Base-by-base conservation (phyloP, 352 stramenopile species). In the Pythium chondricola region DNA sequence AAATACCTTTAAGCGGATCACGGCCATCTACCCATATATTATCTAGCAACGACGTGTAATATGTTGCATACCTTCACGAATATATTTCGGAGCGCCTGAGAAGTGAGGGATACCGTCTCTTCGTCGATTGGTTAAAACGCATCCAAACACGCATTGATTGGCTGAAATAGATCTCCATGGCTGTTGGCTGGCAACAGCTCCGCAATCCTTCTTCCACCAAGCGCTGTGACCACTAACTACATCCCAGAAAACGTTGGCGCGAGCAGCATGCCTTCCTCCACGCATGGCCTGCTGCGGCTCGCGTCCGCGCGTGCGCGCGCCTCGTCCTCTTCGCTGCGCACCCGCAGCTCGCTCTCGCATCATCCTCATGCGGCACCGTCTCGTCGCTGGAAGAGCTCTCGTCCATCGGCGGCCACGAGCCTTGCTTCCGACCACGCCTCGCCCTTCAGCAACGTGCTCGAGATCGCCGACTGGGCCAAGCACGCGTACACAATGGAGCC, bases 391-490 rank as follows among this genome's bases (percentile, higher is more conserved):
- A 65, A 65, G 52, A 65, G 57, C 51, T 61, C 57, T 38, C 40
- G 43, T 44, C 51, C 56, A 13, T 43, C 43, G 24, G 7, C 26
- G 10, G 14, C 49, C 27, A 27, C 40, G 39, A 39, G 24, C 27
- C 10, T 2, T 6, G 33, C 21, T 56, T 27, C 43, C 32, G 1
- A 56, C 40, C 7, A 56, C 51, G 32, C 52, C 45, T n/a, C n/a
- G n/a, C n/a, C n/a, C 10, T 62, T 58, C 22, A 48, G 55, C 33
- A 63, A 63, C 31, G 49, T 64, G 45, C 40, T 74, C 45, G 35
- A 62, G 64, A 30, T 79, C 25, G 76, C 76, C 7, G 76, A 85
- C 24, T 88, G 76, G 76, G 66, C 76, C 27, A 64, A 83, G 24
- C 64, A 74, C 36, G 73, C 73, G 1, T 65, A 83, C 45, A 44